Percentiles rank a stretch among this genome's conserved stretches.
phyloP scores from a whole-genome alignment of 169 alveolate genomes.

The Miamiensis avidus region DNA sequence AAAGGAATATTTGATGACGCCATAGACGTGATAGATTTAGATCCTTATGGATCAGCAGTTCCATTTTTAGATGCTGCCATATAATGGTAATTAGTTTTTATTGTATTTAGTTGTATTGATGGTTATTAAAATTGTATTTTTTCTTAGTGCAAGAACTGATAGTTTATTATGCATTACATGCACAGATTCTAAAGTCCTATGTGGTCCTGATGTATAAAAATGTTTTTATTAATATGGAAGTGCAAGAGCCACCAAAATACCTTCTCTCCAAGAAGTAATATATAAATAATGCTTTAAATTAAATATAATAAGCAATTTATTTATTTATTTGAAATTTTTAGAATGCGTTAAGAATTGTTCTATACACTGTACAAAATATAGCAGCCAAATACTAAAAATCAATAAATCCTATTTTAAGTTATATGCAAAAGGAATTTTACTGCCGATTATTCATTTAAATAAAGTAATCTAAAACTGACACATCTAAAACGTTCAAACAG shows the following conservation, averaged over 20 bases:
- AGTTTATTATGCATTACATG: constrained; percentile 77
- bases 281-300: too few relatives aligned
- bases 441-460: constrained; percentile 72
- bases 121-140: too few relatives aligned
- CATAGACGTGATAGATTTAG: constrained; percentile 81
- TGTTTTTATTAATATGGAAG: constrained; percentile 79
- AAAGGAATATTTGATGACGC: constrained; percentile 42
- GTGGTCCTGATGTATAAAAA: constrained; percentile 72
- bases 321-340: constrained; percentile 15
- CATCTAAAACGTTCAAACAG: constrained; percentile 15
- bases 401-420: constrained; percentile 71
- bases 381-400: constrained; percentile 70
- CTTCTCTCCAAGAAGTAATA: constrained; percentile 69
- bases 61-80: constrained; percentile 81
- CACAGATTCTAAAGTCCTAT: constrained; percentile 81
- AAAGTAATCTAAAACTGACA: constrained; percentile 32
- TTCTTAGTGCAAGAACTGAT: constrained; percentile 58
- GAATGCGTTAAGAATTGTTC: constrained; percentile 70
- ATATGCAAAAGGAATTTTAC: constrained; percentile 72
- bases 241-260: constrained; percentile 58
- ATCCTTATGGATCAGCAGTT: constrained; percentile 84
- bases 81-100: constrained; percentile 4
- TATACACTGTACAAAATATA: constrained; percentile 59
- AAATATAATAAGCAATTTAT: not conserved
- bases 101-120: not conserved